These are phyloP conservation scores for Pezizomycotina sp. DNA, from an alignment of 2,329 filamentous ascomycete genomes.

Conservation along the genomic window DNA sequence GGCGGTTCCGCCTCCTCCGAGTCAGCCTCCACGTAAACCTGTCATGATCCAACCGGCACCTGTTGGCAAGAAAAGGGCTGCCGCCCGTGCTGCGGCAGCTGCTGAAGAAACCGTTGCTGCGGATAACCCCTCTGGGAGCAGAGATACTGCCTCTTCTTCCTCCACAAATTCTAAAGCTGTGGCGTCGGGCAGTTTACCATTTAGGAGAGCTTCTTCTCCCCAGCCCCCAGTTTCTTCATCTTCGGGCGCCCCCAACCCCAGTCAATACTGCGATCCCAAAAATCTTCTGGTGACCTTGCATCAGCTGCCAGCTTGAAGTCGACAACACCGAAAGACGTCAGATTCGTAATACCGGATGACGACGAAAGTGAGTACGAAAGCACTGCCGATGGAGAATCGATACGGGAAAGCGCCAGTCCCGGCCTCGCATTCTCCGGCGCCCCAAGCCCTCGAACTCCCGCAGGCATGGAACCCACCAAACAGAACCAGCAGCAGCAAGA, in stretches of 20 bases:
- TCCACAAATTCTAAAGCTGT: no score
- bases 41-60: conserved; percentile 17
- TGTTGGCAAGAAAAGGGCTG: conserved; percentile 14
- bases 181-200: conserved; percentile 16
- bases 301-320: conserved; percentile 16
- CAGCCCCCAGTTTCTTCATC: conserved; percentile 12
- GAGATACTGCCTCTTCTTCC: no score
- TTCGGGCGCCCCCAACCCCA: conserved; percentile 14
- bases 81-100: conserved; percentile 13
- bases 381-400: conserved; percentile 17
- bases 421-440: conserved; percentile 9
- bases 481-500: no score
- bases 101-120: no score
- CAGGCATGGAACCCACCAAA: no score
- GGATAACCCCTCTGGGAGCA: no score
- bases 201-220: conserved; percentile 13
- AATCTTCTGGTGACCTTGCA: conserved; percentile 18
- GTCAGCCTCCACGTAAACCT: conserved; percentile 9
- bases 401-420: conserved; percentile 15
- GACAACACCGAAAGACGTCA: conserved; percentile 17
- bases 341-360: conserved; percentile 19
- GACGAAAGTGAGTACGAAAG: conserved; percentile 20
- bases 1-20: conserved; percentile 15
- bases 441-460: conserved; percentile 14
- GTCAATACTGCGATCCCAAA: conserved; percentile 19